A percentile compares a stretch with the other conserved stretches of the same genome.
These are phyloP conservation scores for Alternaria arborescens DNA, from an alignment of 2,329 filamentous ascomycete species.

Conservation along the genomic window DNA sequence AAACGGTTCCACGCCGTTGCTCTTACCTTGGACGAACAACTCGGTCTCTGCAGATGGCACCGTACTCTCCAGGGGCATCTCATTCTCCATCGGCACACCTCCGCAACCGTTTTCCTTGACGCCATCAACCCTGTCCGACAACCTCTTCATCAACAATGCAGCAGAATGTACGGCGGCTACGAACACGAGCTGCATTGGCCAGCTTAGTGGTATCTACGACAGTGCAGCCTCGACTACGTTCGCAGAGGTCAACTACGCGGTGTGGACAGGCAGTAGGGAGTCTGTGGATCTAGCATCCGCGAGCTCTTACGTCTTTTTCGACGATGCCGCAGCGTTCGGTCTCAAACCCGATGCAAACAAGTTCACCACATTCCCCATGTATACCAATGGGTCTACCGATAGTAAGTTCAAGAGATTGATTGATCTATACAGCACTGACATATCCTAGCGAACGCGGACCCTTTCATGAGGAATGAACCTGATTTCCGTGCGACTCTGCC, in stretches of 20 bases:
- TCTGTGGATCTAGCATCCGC: slow-evolving; percentile 17
- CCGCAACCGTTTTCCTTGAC: slow-evolving; percentile 27
- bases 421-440: neutral
- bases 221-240: slow-evolving; percentile 27
- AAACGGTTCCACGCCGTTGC: slow-evolving; percentile 27
- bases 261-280: slow-evolving; percentile 28
- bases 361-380: slow-evolving; percentile 22
- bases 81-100: slow-evolving; percentile 26
- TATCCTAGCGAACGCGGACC: slow-evolving; percentile 11
- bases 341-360: slow-evolving; percentile 24
- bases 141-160: slow-evolving; percentile 26
- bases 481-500: slow-evolving; percentile 22
- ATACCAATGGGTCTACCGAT: slow-evolving; percentile 23
- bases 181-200: slow-evolving; percentile 28
- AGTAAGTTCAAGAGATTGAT: slow-evolving; percentile 14
- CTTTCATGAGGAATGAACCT: slow-evolving; percentile 18
- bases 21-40: slow-evolving; percentile 29
- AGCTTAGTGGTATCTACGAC: slow-evolving; percentile 25
- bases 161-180: slow-evolving; percentile 24
- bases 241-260: slow-evolving; percentile 19
- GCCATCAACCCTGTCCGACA: slow-evolving; percentile 25
- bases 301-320: slow-evolving; percentile 26
- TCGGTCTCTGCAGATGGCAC: slow-evolving; percentile 22
- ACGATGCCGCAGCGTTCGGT: slow-evolving; percentile 25
- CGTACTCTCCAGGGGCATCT: slow-evolving; percentile 26